A percentile compares a stretch with the other conserved stretches of the same genome.
Evolutionary conservation across 2,329 filamentous ascomycete genomes (phyloP).

Genomic region (Sarocladium oryzae): DNA sequence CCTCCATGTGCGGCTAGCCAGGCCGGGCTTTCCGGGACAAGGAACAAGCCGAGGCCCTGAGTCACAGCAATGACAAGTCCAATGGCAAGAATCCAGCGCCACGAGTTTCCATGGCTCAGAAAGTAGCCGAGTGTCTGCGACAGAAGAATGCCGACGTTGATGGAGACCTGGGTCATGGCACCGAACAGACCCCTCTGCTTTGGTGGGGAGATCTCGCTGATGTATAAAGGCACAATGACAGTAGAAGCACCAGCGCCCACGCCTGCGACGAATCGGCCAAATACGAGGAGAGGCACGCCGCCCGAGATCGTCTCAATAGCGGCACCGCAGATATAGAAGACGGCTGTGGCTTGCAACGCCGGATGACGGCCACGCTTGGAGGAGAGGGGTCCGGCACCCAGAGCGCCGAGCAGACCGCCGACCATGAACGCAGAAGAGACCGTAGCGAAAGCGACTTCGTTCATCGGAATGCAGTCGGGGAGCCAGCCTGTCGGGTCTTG

Average conservation of each 20-base stretch:
- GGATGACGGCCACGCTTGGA: constrained; percentile 68
- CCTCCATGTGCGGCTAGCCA: constrained; percentile 72
- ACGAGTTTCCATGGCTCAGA: constrained; percentile 69
- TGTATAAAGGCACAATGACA: constrained; percentile 90
- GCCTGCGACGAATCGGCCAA: constrained; percentile 75
- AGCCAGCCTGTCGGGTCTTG: constrained; percentile 28
- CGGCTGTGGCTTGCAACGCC: constrained; percentile 69
- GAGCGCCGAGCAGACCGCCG: constrained; percentile 77
- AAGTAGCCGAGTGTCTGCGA: constrained; percentile 85
- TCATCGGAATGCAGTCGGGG: constrained; percentile 85
- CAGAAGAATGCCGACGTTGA: constrained; percentile 81
- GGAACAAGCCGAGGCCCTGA: constrained; percentile 63
- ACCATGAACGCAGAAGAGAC: constrained; percentile 88
- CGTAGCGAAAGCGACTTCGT: constrained; percentile 70
- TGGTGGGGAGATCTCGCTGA: constrained; percentile 81
- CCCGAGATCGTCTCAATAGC: constrained; percentile 65
- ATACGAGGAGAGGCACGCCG: constrained; percentile 58
- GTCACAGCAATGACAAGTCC: constrained; percentile 62
- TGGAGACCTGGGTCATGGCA: constrained; percentile 83
- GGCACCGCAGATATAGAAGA: constrained; percentile 72
- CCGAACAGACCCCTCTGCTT: constrained; percentile 72
- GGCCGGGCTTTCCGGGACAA: constrained; percentile 81
- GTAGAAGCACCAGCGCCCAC: constrained; percentile 82
- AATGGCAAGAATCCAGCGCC: constrained; percentile 75
- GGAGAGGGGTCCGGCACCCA: constrained; percentile 72